A percentile compares a stretch with the other conserved stretches of the same genome.
These are phyloP conservation scores for Plasmodium chabaudi DNA, from an alignment of 169 alveolate species.

Conservation along the genomic window DNA sequence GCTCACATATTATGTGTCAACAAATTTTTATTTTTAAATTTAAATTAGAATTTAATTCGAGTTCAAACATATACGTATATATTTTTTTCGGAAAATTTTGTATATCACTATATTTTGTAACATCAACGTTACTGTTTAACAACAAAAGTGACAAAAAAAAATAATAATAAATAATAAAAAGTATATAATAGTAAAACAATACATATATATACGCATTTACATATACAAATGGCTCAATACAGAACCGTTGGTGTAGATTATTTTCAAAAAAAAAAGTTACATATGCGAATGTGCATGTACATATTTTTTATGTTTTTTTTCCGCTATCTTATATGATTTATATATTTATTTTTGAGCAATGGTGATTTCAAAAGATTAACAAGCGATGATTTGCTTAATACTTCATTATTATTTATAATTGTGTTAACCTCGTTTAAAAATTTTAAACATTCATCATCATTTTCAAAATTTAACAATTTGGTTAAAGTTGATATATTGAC, in stretches of 20 bases:
- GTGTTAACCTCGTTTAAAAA: slow-evolving; percentile 61
- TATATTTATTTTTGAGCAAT: slow-evolving; percentile 46
- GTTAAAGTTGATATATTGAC: slow-evolving; percentile 51
- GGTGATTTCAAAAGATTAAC: slow-evolving; percentile 70
- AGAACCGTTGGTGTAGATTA: too few relatives aligned
- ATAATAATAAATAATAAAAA: neutral
- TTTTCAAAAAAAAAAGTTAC: too few relatives aligned
- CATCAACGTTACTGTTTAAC: too few relatives aligned
- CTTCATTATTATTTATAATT: slow-evolving; percentile 56
- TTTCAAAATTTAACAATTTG: slow-evolving; percentile 38
- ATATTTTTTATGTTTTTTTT: too few relatives aligned
- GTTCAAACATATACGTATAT: too few relatives aligned
- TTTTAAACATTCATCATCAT: slow-evolving; percentile 38
- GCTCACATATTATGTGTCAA: too few relatives aligned
- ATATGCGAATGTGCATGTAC: too few relatives aligned
- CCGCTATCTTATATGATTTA: slow-evolving; percentile 51
- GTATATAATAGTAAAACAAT: neutral
- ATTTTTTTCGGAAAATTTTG: too few relatives aligned
- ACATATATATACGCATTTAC: neutral
- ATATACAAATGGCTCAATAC: neutral
- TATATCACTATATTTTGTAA: too few relatives aligned
- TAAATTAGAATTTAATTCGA: too few relatives aligned
- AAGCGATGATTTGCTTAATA: slow-evolving; percentile 47
- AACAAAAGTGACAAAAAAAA: neutral
- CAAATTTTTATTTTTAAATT: too few relatives aligned